A percentile compares a stretch with the other conserved stretches of the same genome.
phyloP scores from a whole-genome alignment of 257 asterid genomes.

The Lavandula angustifolia region DNA sequence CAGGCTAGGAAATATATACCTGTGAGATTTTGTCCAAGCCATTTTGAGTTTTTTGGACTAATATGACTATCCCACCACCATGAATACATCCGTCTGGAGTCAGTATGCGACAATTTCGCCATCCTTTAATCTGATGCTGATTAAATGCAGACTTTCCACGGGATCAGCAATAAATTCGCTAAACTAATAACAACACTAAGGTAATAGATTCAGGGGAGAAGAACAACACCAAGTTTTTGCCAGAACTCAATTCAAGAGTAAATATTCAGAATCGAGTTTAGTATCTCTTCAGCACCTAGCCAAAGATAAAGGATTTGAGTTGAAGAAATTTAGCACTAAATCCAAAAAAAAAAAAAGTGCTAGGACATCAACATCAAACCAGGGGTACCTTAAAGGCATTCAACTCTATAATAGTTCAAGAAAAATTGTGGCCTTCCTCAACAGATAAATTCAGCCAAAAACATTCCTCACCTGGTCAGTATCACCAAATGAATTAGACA shows the following conservation, averaged over 20 bases:
- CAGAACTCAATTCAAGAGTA: conserved; percentile 45
- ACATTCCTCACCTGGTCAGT: conserved; percentile 30
- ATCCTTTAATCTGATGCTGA: conserved; percentile 38
- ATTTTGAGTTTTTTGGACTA: conserved; percentile 93
- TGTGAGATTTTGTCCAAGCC: conserved; percentile 98
- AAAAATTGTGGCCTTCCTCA: conserved; percentile 30
- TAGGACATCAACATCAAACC: conserved; percentile 17
- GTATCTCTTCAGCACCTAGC: conserved; percentile 39
- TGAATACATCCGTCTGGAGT: conserved; percentile 82
- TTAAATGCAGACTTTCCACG: conserved; percentile 15
- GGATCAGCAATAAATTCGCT: conserved; percentile 26
- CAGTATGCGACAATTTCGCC: conserved; percentile 60
- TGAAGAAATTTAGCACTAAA: conserved; percentile 12
- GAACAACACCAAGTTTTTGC: conserved; percentile 15
- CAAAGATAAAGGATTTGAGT: conserved; percentile 24
- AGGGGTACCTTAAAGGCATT: conserved; percentile 29
- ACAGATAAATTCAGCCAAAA: conserved; percentile 26
- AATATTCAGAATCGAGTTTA: conserved; percentile 39
- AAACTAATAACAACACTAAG: conserved; percentile 17
- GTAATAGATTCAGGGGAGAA: conserved; percentile 7
- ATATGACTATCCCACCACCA: conserved; percentile 99
- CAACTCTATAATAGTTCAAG: conserved; percentile 29
- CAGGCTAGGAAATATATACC: conserved; percentile 43
- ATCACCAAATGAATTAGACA: conserved; percentile 24
- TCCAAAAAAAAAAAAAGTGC: background rate